Conservation (phyloP, 352 stramenopile species). For the Phytophthora multivora region DNA sequence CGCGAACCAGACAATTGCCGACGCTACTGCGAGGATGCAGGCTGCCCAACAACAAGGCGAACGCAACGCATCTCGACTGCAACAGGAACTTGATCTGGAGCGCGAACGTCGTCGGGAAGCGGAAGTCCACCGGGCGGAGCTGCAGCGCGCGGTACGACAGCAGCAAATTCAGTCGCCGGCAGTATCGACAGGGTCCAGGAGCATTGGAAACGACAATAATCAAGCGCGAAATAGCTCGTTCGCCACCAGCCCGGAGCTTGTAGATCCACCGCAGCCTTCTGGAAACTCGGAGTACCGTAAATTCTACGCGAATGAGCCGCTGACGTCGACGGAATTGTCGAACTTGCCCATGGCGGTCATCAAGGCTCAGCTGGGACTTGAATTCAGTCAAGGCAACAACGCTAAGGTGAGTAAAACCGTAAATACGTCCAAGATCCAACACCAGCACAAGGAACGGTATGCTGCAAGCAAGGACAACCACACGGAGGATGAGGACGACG, state of each 20-base stretch:
- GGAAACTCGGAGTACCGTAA: slow-evolving; percentile 42
- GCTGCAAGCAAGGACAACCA: slow-evolving; percentile 39
- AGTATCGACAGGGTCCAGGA: slow-evolving; percentile 5
- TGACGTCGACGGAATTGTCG: slow-evolving; percentile 67
- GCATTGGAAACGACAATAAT: slow-evolving; percentile 14
- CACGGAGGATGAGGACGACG: slow-evolving; percentile 58
- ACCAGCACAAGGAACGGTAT: slow-evolving; percentile 27
- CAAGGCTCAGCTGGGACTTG: slow-evolving; percentile 73
- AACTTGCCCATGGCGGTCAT: slow-evolving; percentile 74
- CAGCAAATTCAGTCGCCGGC: slow-evolving; percentile 27
- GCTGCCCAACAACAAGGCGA: slow-evolving; percentile 64
- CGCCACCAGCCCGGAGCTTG: slow-evolving; percentile 18
- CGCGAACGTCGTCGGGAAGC: slow-evolving; percentile 58
- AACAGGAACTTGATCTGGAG: slow-evolving; percentile 66
- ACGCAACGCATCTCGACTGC: slow-evolving; percentile 33
- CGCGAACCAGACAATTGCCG: slow-evolving; percentile 68
- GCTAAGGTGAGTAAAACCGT: slow-evolving; percentile 6
- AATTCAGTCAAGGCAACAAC: slow-evolving; percentile 39
- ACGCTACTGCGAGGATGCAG: slow-evolving; percentile 53
- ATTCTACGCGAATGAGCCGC: slow-evolving; percentile 72
- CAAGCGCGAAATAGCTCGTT: slow-evolving; percentile 8
- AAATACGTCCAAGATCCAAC: slow-evolving; percentile 27
- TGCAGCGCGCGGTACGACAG: slow-evolving; percentile 54
- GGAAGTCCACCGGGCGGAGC: slow-evolving; percentile 65
- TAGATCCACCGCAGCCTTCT: slow-evolving; percentile 7